Evolutionary conservation across 2,329 filamentous ascomycete species (phyloP), one percentile per base, ranked within the genome.

Genomic region (Gaeumannomyces sp.): DNA sequence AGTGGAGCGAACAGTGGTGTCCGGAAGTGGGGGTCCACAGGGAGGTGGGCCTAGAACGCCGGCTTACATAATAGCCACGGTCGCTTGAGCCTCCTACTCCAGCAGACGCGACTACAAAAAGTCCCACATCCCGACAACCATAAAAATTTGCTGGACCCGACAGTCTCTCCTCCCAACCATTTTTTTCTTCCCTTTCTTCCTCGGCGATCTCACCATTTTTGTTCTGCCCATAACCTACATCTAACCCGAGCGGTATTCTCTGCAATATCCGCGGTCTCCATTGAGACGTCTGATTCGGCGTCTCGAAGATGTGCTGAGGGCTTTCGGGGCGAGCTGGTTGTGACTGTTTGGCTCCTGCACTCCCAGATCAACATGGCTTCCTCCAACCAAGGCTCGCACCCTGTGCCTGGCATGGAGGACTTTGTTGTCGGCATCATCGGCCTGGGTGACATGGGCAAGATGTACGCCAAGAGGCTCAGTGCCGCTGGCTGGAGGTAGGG

Each of bases 381-480:
- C 28, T 29, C 63, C 13, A 61, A 16, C 11, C 38, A 59, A 27
- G n/a, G 57, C 31, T 57, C 35, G 11, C 27, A 61, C 25, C 35
- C 61, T 19, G 63, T 68, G 50, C 68, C 68, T 27, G 64, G 64
- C 64, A 86, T 86, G 88, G 85, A 89, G 71, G 82, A 85, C 73
- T 92, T 92, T 75, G 87, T 89, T 68, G 85, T 99, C 70, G 95
- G 95, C 70, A 90, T 99, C 74, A 99, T 99, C 76, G 95, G 95
- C 67, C 97, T 99, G 93, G 95, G 95, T 69, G 94, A 97, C 74
- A 99, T 99, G 95, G 95, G 95, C 73, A 96, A 90, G 84, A 96
- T 99, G 92, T 99, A 99, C 78, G 92, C 95, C 73, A 87, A 90
- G 73, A 87, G 88, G 74, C 85, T 99, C 73, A 93, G 92, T 77